Base-by-base conservation (phyloP, 345 rosid species). In the Adansonia digitata region DNA sequence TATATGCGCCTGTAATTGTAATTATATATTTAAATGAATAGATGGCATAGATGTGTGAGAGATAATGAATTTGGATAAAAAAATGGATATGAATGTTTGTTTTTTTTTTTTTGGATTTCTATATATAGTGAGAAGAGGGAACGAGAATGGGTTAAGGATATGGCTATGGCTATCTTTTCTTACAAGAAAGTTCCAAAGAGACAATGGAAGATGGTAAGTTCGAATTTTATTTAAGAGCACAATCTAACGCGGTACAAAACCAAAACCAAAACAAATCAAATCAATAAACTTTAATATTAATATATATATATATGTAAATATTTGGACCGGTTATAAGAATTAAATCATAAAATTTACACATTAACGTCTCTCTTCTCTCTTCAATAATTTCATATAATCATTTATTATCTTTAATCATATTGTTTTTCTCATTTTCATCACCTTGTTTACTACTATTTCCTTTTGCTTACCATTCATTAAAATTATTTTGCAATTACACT, bases 51-150 rank as follows among this genome's bases (percentile, higher is more conserved):
- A 56, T 53, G 42, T 72, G 74, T 37, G 69, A 69, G 55, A 62
- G 67, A 27, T 68, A 68, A 68, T 43, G 71, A 75, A 53, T 39
- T 76, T 42, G 69, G 74, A 81, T 73, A 24, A 26, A 69, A 73
- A 66, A 45, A 22, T 60, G 27, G 45, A 29, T 52, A 46, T 77
- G 15, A 46, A 7, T 49, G 57, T 62, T 24, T 64, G 61, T 43
- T 64, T 52, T 60, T 42, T 17, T 20, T 18, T 26, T 8, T 24
- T 40, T n/a, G n/a, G n/a, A n/a, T n/a, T n/a, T n/a, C n/a, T 42
- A 48, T 40, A 39, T 22, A 72, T 48, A 37, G 39, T 72, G 37
- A 59, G 76, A 45, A 60, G 55, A 59, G 75, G 27, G 69, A 31
- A 40, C 64, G 31, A 10, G 43, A 20, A 20, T 75, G 48, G 37